Conservation (phyloP, 345 rosid species). For the Boechera divaricarpa region DNA sequence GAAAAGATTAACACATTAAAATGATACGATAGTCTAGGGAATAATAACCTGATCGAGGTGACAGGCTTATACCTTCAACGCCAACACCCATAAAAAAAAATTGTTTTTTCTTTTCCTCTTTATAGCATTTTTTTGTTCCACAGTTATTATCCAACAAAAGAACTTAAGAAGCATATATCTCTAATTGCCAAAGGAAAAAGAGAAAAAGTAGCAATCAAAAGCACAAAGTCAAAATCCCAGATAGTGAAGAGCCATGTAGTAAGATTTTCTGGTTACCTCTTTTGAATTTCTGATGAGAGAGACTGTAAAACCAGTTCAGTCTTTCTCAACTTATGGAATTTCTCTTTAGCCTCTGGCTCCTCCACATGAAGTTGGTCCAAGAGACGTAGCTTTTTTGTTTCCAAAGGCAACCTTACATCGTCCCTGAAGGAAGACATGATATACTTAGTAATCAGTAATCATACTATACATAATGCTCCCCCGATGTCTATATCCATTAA, state of each 20-base stretch:
- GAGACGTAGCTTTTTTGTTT: constrained; percentile 63
- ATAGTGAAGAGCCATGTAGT: constrained; percentile 16
- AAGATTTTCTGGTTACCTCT: constrained; percentile 52
- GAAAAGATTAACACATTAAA: constrained; percentile 5
- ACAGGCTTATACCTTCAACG: constrained; percentile 7
- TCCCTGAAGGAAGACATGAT: constrained; percentile 53
- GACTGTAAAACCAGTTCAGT: constrained; percentile 57
- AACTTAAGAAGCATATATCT: constrained; percentile 11
- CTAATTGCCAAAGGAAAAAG: constrained; percentile 18
- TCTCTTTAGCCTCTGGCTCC: constrained; percentile 59
- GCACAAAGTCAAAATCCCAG: constrained; percentile 16
- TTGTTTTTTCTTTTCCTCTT: background rate
- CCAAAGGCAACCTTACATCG: constrained; percentile 54
- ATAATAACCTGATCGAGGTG: constrained; percentile 8
- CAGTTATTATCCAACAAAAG: background rate
- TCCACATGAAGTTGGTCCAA: constrained; percentile 61
- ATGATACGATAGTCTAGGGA: constrained; percentile 6
- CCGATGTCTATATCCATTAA: background rate
- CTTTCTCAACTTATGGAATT: constrained; percentile 62
- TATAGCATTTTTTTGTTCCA: no score
- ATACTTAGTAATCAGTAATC: constrained; percentile 15
- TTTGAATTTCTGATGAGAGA: constrained; percentile 59
- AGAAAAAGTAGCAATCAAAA: background rate
- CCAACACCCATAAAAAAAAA: background rate
- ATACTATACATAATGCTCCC: background rate